These are phyloP conservation scores for Uronychia binucleata DNA, from an alignment of 73 alveolate species.

Conservation along the genomic window DNA sequence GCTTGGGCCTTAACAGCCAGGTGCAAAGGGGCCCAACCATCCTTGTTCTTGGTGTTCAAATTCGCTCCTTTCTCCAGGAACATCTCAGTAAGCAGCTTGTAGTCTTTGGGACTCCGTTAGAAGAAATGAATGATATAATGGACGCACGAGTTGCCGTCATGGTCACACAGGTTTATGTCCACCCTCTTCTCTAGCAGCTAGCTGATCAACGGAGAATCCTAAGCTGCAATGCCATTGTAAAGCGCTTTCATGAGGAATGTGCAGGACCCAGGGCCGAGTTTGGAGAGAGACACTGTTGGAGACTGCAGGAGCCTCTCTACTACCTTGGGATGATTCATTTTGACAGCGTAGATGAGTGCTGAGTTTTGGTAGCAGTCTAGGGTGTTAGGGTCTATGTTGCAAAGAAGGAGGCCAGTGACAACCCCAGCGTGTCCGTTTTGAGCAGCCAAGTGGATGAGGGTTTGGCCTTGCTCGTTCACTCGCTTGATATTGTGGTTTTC, in stretches of 20 bases:
- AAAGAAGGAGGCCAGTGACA: slow-evolving; percentile 15
- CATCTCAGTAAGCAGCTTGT: neutral
- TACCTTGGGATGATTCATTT: neutral
- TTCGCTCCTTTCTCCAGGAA: too few species aligned
- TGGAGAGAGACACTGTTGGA: neutral
- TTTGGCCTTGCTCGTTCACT: slow-evolving; percentile 4
- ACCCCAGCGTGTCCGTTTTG: slow-evolving; percentile 23
- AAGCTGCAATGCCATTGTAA: neutral
- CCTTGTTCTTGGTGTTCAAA: neutral
- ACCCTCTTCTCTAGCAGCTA: neutral
- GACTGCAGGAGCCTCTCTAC: neutral
- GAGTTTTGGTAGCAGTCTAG: neutral
- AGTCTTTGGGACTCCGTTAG: neutral
- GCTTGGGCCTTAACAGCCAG: neutral
- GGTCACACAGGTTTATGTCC: neutral
- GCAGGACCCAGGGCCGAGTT: neutral
- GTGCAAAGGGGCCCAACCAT: neutral
- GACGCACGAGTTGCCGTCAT: neutral
- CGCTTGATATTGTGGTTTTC: neutral
- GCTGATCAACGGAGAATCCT: neutral
- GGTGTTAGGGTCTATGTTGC: slow-evolving; percentile 8
- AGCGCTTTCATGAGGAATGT: neutral
- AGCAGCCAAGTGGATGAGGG: slow-evolving; percentile 17
- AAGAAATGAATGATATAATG: neutral
- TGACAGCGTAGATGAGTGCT: neutral